A percentile compares a stretch with the other conserved stretches of the same genome.
These are phyloP conservation scores for Ophiostoma novo-ulmi DNA, from an alignment of 2,329 filamentous ascomycete species.

Conservation along the genomic window DNA sequence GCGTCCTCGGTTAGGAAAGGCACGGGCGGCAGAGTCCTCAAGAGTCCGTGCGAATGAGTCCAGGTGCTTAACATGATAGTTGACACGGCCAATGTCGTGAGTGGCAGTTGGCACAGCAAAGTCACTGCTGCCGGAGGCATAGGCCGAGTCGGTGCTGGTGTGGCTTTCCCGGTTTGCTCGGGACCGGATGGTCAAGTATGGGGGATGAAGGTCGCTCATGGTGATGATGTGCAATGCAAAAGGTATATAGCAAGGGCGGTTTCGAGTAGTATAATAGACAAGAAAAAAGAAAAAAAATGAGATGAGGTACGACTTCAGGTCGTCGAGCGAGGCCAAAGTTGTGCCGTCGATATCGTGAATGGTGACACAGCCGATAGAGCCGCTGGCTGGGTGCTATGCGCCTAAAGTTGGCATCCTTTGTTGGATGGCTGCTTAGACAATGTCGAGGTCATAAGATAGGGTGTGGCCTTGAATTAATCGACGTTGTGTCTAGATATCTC, in stretches of 20 bases:
- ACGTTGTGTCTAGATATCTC: neutral
- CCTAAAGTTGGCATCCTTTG: neutral
- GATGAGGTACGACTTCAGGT: too few relatives aligned
- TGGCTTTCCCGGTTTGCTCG: constrained; percentile 43
- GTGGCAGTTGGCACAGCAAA: constrained; percentile 42
- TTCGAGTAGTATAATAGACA: neutral
- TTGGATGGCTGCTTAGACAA: neutral
- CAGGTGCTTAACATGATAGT: constrained; percentile 54
- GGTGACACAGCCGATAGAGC: constrained; percentile 13
- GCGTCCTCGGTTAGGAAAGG: constrained; percentile 52
- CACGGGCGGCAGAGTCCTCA: constrained; percentile 52
- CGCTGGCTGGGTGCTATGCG: neutral
- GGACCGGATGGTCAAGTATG: constrained; percentile 52
- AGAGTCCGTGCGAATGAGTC: constrained; percentile 50
- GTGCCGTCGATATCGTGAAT: constrained; percentile 8
- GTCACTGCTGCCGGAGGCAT: constrained; percentile 42
- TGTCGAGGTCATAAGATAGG: neutral
- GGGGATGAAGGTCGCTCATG: constrained; percentile 42
- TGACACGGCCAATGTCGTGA: constrained; percentile 54
- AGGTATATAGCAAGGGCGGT: neutral
- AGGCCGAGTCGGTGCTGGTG: constrained; percentile 47
- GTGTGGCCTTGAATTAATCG: neutral
- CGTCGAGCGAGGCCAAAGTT: constrained; percentile 3
- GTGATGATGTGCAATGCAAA: constrained; percentile 15
- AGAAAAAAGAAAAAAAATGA: constrained; percentile 9